Evolutionary conservation across 202 grass and related monocot genomes (phyloP), one percentile per base, ranked within the genome.

Genomic region (Saccharum hybrid): DNA sequence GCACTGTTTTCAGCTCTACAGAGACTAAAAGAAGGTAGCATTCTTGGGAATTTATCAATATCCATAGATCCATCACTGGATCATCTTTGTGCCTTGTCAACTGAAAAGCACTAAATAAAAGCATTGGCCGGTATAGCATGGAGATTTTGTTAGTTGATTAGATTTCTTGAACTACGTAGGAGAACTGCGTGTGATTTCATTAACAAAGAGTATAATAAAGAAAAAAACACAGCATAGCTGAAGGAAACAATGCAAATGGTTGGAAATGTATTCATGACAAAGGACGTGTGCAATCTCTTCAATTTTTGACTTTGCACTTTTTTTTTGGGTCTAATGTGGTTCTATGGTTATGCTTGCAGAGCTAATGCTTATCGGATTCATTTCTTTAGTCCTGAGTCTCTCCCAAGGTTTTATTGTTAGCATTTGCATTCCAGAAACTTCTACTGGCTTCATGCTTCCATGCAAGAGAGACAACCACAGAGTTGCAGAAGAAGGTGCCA

Each of bases 301-400:
- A 13, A 19, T 66, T 80, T 66, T 6, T 57, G 40, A 48, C 63
- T 1, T 56, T 51, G 1, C 63, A 48, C 19, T 63, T 88, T 68
- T 85, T 41, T 75, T 68, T 85, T 54, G n/a, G n/a, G 10, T 77
- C 81, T 84, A 52, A 86, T 80, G 41, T 8, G 2, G 15, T 77
- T 67, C 34, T 63, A 43, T 91, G 51, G 5, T 67, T 78, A 65
- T 63, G 63, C 28, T 78, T 98, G 91, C 93, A 99, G 91, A 99
- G 89, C 81, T 99, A 49, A 96, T 99, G 96, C 84, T 99, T 83
- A 86, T 96, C 5, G 93, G 96, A 72, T 99, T 99, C 65, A 96
- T 99, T 83, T 99, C 96, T 18, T 90, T 98, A 28, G 16, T 96
- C 62, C 68, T 98, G 14, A 86, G 81, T 31, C 89, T 95, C 57